A percentile compares a stretch with the other conserved stretches of the same genome.
These are phyloP conservation scores for Globisporangium apiculatum DNA, from an alignment of 352 stramenopile genomes.

Conservation along the genomic window DNA sequence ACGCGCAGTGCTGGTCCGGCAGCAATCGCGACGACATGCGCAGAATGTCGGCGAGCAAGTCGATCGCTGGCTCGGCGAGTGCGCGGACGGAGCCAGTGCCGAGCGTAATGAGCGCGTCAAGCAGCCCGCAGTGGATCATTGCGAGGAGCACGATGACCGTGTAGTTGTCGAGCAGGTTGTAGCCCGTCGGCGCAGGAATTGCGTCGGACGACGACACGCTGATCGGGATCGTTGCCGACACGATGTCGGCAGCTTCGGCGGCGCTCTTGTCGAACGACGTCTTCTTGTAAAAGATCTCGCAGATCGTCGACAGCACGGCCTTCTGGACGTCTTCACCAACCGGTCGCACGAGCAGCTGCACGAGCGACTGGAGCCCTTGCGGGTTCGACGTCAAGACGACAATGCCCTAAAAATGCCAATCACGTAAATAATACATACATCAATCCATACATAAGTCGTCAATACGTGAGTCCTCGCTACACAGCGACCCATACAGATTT, in stretches of 20 bases:
- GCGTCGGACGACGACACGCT: conserved; percentile 62
- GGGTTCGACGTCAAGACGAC: conserved; percentile 84
- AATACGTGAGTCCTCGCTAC: not conserved
- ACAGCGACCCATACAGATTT: not conserved
- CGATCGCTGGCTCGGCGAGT: conserved; percentile 79
- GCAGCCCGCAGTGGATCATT: conserved; percentile 81
- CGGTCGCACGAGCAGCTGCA: conserved; percentile 81
- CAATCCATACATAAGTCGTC: too few relatives aligned
- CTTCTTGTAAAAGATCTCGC: conserved; percentile 87
- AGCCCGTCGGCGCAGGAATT: conserved; percentile 48
- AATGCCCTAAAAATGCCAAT: conserved; percentile 37
- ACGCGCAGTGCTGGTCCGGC: conserved; percentile 78
- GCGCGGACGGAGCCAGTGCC: conserved; percentile 63
- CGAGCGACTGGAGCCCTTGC: conserved; percentile 78
- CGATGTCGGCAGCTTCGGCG: conserved; percentile 23
- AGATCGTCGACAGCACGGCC: conserved; percentile 82
- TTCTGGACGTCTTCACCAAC: conserved; percentile 88
- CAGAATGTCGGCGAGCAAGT: conserved; percentile 76
- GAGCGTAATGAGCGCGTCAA: conserved; percentile 80
- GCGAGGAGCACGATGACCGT: conserved; percentile 79
- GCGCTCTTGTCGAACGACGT: conserved; percentile 70
- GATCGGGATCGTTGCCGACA: conserved; percentile 49
- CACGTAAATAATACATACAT: too few relatives aligned
- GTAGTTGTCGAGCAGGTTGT: conserved; percentile 88
- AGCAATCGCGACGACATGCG: conserved; percentile 79